Conservation (phyloP, 208 protist species). For the Leishmania guyanensis region DNA sequence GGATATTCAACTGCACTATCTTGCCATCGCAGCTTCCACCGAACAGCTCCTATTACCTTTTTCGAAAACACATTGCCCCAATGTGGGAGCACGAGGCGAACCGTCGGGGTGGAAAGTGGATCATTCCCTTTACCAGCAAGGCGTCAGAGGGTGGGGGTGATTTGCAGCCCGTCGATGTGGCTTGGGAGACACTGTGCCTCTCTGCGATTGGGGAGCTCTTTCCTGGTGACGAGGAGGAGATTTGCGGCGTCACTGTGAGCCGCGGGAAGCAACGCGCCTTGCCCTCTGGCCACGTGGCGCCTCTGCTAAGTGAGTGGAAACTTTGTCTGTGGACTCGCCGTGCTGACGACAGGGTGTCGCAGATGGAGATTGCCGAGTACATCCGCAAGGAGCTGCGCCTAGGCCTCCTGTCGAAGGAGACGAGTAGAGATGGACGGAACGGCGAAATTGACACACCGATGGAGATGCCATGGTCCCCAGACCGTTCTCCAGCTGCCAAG, state of each 20-base stretch:
- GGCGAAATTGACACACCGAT: background rate
- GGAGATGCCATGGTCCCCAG: background rate
- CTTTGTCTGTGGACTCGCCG: slow-evolving; percentile 87
- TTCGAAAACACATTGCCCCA: slow-evolving; percentile 87
- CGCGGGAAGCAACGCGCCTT: slow-evolving; percentile 42
- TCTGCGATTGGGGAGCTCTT: slow-evolving; percentile 83
- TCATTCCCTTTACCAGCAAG: slow-evolving; percentile 54
- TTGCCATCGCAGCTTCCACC: slow-evolving; percentile 75
- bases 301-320: slow-evolving; percentile 61
- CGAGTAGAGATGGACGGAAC: background rate
- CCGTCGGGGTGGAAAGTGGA: slow-evolving; percentile 86
- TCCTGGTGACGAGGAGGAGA: slow-evolving; percentile 77
- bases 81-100: slow-evolving; percentile 94
- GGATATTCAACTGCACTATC: slow-evolving; percentile 70
- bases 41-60: slow-evolving; percentile 84
- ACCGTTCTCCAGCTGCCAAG: slow-evolving; percentile 8
- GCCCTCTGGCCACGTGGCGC: slow-evolving; percentile 10
- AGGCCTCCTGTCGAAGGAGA: slow-evolving; percentile 4
- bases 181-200: slow-evolving; percentile 80
- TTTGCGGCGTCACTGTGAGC: slow-evolving; percentile 83
- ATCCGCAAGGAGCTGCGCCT: slow-evolving; percentile 46
- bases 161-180: slow-evolving; percentile 63
- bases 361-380: slow-evolving; percentile 70
- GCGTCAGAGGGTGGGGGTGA: slow-evolving; percentile 8
- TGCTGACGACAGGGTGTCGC: slow-evolving; percentile 60